Base-by-base conservation (phyloP, 2,329 filamentous ascomycete genomes). In the Pseudocercospora fijiensis region DNA sequence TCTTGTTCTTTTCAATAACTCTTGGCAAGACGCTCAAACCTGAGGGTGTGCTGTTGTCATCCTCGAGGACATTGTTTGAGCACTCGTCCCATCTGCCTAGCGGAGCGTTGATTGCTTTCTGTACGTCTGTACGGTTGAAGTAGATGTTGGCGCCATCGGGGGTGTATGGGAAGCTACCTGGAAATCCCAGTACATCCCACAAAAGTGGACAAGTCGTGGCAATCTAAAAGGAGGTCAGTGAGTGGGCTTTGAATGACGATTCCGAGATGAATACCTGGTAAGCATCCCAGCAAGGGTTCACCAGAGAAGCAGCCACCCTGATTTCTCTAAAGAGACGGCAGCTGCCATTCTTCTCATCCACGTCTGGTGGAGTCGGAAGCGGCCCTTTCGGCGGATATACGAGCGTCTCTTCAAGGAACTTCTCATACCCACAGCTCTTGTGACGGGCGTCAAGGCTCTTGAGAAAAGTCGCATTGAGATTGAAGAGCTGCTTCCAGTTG, bases 211-310 rank as follows among this genome's bases (percentile, higher is more conserved):
- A 95, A 11, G 87, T 89, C 3, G 86, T 87, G 2, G 85, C 85
- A 13, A 94, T 84, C 33, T 37, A n/a, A 4, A 37, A 4, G 7
- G 4, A 16, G 33, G 33, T 37, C 33, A 37, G 33, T 37, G 13
- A 37, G 7, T 37, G 1, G 1, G 33, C 33, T 37, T 37, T n/a
- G 2, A 37, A n/a, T 6, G n/a, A n/a, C n/a, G n/a, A n/a, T 37
- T 37, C 10, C 28, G 28, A 30, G 8, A 30, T 2, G 30, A 33
- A 6, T 33, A 37, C 49, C 57, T 90, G 85, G 77, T 94, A 95
- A 10, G 90, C 79, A 74, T 92, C 86, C 77, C 90, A 96, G 79
- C 91, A 95, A 0, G 91, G 91, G 77, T 95, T 95, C 33, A 85
- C 76, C 1, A 79, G 72, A 4, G 80, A 66, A 7, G 83, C 83